These are phyloP conservation scores for Venturia effusa DNA, from an alignment of 2,329 filamentous ascomycete species.

Conservation along the genomic window DNA sequence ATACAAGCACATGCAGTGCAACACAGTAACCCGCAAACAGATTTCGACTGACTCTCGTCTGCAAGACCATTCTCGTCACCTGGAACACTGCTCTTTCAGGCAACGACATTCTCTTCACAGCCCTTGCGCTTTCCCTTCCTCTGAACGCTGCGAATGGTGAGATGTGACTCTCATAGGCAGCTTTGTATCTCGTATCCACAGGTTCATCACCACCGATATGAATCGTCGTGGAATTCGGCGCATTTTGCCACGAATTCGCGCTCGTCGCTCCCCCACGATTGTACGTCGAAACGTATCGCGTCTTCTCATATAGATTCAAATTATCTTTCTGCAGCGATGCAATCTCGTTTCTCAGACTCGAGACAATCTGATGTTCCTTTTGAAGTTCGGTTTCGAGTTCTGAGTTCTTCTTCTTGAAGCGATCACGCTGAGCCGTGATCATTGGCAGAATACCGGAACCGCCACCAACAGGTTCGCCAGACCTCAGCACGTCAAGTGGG, in stretches of 20 bases:
- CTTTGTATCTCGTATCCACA: conserved; percentile 69
- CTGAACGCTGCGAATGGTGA: conserved; percentile 94
- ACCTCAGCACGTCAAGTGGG: conserved; percentile 46
- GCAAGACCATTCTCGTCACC: conserved; percentile 79
- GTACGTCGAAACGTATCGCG: conserved; percentile 89
- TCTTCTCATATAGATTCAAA: conserved; percentile 92
- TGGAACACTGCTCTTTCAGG: conserved; percentile 86
- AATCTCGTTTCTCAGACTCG: conserved; percentile 80
- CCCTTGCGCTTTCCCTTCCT: conserved; percentile 81
- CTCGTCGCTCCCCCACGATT: conserved; percentile 57
- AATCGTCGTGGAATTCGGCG: conserved; percentile 60
- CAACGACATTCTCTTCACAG: conserved; percentile 85
- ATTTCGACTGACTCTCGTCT: conserved; percentile 82
- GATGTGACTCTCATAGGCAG: conserved; percentile 89
- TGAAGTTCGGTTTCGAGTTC: conserved; percentile 87
- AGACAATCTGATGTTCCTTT: conserved; percentile 70
- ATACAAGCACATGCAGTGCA: conserved; percentile 76
- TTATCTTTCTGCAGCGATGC: conserved; percentile 93
- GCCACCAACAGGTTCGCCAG: conserved; percentile 58
- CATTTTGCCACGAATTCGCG: conserved; percentile 47
- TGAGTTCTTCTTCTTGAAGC: conserved; percentile 91
- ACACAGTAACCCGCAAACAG: conserved; percentile 89
- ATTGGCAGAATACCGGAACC: conserved; percentile 89
- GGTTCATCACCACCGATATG: conserved; percentile 44
- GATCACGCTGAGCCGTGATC: conserved; percentile 94